Base-by-base conservation (phyloP, 257 asterid genomes). In the Oldenlandia corymbosa region DNA sequence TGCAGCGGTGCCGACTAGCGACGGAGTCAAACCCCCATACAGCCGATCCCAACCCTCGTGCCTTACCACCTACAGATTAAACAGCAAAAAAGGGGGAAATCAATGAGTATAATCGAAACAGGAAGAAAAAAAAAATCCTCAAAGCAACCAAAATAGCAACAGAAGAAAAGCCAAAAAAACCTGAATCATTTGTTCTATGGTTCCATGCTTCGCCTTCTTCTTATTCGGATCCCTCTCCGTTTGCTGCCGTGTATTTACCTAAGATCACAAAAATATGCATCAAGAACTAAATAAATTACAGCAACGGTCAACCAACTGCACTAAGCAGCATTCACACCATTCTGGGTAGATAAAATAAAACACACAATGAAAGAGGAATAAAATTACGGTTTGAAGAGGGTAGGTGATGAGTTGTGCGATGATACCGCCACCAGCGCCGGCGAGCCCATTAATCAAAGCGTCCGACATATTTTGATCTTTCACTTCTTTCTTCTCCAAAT, bases 391-490 rank as follows among this genome's bases (percentile, higher is more conserved):
- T 73, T 88, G 95, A 43, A 92, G 95, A 68, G 98, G 98, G 61
- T 86, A 92, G 3, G 98, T 92, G 58, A 92, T 76, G 76, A 92
- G 95, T 75, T 88, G 95, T 69, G 98, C 98, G 47, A 92, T 87
- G 58, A 85, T 84, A 34, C 98, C 98, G 7, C 95, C 97, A 45
- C 98, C 98, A 78, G 97, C 97, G 2, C 98, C 98, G 81, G 98
- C 88, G 71, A 92, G 86, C 53, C 97, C 97, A 68, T 85, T 86
- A 81, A 92, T 92, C 91, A 92, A 74, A 68, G 98, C 98, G 76
- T 92, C 97, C 17, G 97, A 88, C 98, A 92, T 92, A 39, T 8
- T 42, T 59, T 4, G 23, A 12, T 5, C 24, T 23, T 30, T 5
- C 13, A 27, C 9, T 6, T 9, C 39, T n/a, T n/a, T n/a, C 24